Conservation (phyloP, 1,139 yeast species). For the Yamadazyma dendronema region DNA sequence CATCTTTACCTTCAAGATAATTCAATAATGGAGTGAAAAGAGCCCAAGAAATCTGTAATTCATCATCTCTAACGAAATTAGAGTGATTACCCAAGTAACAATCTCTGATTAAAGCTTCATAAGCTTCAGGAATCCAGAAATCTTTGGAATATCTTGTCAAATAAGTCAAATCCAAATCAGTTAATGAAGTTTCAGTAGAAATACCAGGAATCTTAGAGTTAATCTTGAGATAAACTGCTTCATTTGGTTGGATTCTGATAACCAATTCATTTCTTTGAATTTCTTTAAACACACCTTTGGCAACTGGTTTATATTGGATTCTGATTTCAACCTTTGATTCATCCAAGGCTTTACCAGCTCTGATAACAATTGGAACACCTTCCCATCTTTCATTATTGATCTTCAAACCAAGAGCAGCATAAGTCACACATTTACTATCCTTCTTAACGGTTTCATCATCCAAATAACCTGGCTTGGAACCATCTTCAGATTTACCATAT, state of each 20-base stretch:
- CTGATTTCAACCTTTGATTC: constrained; percentile 93
- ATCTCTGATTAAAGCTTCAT: constrained; percentile 92
- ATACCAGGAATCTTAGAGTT: constrained; percentile 94
- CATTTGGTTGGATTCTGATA: constrained; percentile 90
- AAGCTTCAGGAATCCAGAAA: constrained; percentile 96
- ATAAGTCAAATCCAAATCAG: constrained; percentile 90
- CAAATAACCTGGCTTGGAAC: constrained; percentile 81
- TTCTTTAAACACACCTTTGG: constrained; percentile 75
- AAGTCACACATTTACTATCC: constrained; percentile 85
- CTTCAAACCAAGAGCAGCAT: constrained; percentile 77
- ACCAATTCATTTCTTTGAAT: constrained; percentile 92
- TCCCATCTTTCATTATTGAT: constrained; percentile 96
- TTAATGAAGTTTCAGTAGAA: constrained; percentile 73
- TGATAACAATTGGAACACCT: constrained; percentile 91
- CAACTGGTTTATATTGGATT: constrained; percentile 85
- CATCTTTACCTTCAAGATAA: constrained; percentile 67
- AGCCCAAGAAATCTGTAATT: constrained; percentile 89
- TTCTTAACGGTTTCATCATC: constrained; percentile 91
- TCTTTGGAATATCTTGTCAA: constrained; percentile 73
- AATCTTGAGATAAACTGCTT: constrained; percentile 88
- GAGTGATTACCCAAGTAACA: constrained; percentile 91
- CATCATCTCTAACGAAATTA: constrained; percentile 97
- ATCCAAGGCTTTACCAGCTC: constrained; percentile 96
- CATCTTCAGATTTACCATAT: constrained; percentile 80
- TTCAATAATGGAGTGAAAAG: constrained; percentile 88